These are phyloP conservation scores for Euphrasia arctica DNA, from an alignment of 305 asterid species.

Conservation along the genomic window DNA sequence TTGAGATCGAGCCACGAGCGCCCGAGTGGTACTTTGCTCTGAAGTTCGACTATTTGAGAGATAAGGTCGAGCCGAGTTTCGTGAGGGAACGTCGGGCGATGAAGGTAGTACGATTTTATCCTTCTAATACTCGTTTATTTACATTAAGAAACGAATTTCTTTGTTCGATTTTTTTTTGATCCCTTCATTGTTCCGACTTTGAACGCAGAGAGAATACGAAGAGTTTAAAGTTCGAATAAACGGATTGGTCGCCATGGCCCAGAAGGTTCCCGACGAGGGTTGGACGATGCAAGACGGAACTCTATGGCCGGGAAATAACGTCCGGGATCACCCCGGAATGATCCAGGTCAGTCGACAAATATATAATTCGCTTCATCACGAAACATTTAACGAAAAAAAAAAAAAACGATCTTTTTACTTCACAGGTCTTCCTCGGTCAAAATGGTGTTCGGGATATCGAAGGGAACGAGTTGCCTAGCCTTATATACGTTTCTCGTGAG, in stretches of 20 bases:
- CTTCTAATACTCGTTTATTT: too few relatives aligned
- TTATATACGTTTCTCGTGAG: constrained; percentile 78
- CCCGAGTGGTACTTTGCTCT: constrained; percentile 71
- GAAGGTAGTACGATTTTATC: constrained; percentile 41
- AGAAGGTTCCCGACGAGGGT: constrained; percentile 79
- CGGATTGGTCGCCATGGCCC: constrained; percentile 68
- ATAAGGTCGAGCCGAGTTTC: constrained; percentile 60
- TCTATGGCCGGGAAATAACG: constrained; percentile 81
- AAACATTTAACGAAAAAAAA: background rate
- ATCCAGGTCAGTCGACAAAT: constrained; percentile 48
- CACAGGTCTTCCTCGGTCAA: constrained; percentile 68
- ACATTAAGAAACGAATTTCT: too few relatives aligned
- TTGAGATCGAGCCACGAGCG: constrained; percentile 68
- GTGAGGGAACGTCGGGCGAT: constrained; percentile 82
- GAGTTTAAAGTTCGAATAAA: constrained; percentile 70
- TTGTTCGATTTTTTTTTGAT: too few relatives aligned
- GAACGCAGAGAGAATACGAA: constrained; percentile 68
- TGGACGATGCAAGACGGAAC: constrained; percentile 94
- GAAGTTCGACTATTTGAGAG: constrained; percentile 63
- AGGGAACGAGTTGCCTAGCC: constrained; percentile 69
- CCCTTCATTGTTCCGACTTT: background rate
- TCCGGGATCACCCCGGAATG: constrained; percentile 89
- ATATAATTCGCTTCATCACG: constrained; percentile 2
- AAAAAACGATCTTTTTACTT: background rate
- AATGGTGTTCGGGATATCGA: constrained; percentile 64